These are phyloP conservation scores for Diplodia corticola DNA, from an alignment of 2,329 filamentous ascomycete genomes.

Conservation along the genomic window DNA sequence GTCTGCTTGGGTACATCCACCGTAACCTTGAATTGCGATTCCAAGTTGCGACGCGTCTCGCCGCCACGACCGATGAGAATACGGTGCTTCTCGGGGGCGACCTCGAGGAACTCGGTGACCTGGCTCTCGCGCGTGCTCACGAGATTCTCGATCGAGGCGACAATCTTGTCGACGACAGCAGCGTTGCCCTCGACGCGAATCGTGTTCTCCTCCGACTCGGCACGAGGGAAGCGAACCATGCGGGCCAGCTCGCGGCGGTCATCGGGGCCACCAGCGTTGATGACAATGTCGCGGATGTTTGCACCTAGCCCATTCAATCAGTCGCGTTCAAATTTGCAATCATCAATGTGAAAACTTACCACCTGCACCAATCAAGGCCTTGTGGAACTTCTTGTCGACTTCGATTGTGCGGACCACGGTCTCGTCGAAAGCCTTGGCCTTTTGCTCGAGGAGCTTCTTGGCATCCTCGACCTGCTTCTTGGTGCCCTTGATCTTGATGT, in stretches of 20 bases:
- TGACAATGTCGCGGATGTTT: conserved; percentile 82
- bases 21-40: conserved; percentile 80
- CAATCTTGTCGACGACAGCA: conserved; percentile 84
- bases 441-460: conserved; percentile 85
- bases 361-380: conserved; percentile 81
- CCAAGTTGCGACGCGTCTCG: conserved; percentile 79
- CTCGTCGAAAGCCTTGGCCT: conserved; percentile 82
- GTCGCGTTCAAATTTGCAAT: conserved; percentile 43
- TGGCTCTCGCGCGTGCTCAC: conserved; percentile 83
- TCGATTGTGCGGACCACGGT: conserved; percentile 83
- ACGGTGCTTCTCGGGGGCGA: conserved; percentile 87
- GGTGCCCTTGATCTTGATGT: conserved; percentile 90
- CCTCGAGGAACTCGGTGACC: conserved; percentile 73
- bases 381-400: conserved; percentile 93
- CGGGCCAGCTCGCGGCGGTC: conserved; percentile 81
- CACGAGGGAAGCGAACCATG: conserved; percentile 91
- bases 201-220: conserved; percentile 75
- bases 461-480: conserved; percentile 88
- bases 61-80: conserved; percentile 89
- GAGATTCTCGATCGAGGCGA: conserved; percentile 76
- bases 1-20: conserved; percentile 86
- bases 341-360: conserved; percentile 63
- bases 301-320: conserved; percentile 58
- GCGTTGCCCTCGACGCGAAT: conserved; percentile 88
- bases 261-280: conserved; percentile 84